Conservation (phyloP, 1,139 yeast genomes). For the Candida albicans region DNA sequence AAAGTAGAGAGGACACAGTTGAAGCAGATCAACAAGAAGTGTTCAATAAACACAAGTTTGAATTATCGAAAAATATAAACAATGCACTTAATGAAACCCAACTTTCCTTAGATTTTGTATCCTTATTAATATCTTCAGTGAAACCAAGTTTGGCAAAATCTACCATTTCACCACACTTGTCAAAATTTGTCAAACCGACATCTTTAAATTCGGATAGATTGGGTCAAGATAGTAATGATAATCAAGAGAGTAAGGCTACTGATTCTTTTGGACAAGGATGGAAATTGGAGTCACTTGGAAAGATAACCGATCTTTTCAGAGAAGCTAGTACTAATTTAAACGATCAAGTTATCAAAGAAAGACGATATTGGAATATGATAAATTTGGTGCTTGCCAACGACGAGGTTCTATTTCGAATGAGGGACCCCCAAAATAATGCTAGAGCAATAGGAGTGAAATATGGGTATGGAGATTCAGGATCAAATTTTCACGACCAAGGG, state of each 20-base stretch:
- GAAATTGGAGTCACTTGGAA: constrained; percentile 71
- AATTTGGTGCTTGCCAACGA: constrained; percentile 51
- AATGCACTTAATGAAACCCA: constrained; percentile 88
- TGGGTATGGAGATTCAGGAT: constrained; percentile 91
- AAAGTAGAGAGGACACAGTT: constrained; percentile 8
- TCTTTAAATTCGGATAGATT: constrained; percentile 72
- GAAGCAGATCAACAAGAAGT: constrained; percentile 37
- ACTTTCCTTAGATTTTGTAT: constrained; percentile 80
- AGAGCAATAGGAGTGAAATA: constrained; percentile 72
- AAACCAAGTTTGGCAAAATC: constrained; percentile 84
- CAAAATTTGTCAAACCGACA: constrained; percentile 75
- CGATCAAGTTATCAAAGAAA: constrained; percentile 61
- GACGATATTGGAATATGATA: constrained; percentile 70
- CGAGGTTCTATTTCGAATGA: constrained; percentile 72
- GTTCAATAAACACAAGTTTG: constrained; percentile 56
- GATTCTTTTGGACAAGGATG: constrained; percentile 73
- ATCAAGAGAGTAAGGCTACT: constrained; percentile 25
- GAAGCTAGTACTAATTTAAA: constrained; percentile 52
- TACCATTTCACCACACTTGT: constrained; percentile 86
- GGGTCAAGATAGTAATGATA: constrained; percentile 20
- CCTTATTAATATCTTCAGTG: constrained; percentile 75
- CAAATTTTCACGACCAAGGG: constrained; percentile 71
- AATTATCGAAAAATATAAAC: constrained; percentile 55
- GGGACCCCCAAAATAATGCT: constrained; percentile 51
- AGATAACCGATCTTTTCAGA: constrained; percentile 53